Evolutionary conservation across 345 rosid genomes (phyloP), one percentile per base, ranked within the genome.

Genomic region (Erodium maritimum): DNA sequence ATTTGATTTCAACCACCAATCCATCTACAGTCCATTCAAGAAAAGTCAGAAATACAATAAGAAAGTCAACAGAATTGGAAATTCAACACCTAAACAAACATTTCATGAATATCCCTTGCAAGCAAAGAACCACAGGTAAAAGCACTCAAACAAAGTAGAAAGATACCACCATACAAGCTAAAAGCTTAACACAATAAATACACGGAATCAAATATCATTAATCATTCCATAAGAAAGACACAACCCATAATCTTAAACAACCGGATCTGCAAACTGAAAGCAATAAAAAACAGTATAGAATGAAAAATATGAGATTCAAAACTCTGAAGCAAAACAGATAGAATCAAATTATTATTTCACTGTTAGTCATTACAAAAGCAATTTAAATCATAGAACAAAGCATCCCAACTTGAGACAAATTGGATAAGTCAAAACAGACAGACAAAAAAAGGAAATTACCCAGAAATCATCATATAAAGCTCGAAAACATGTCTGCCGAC

Each of bases 221-320:
- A 37, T 37, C 13, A 5, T 37, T 37, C 46, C 13, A 5, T 37
- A 4, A 12, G 14, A 37, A 37, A 37, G 13, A 37, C 13, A 37
- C 10, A 12, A 37, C 46, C 46, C 10, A 37, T 14, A 52, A 23
- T 48, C 57, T 17, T 17, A 20, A 56, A n/a, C 19, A 45, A 61
- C 50, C 54, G 17, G 37, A 69, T 60, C 74, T 24, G 37, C 57
- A 24, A 37, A 4, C 46, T 37, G 46, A 11, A 37, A 37, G 2
- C 46, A 57, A 37, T 29, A 29, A 37, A 1, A 37, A 11, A 37
- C 46, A 37, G 5, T 11, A 9, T 17, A 19, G 2, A 13, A 64
- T 42, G 19, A 45, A 21, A 19, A 11, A 52, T 6, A 37, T 25
- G 33, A 37, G 10, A 37, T 5, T 11, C 14, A 12, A 37, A 37